These are phyloP conservation scores for Diutina ranongensis DNA, from an alignment of 1,139 yeast genomes.

Conservation along the genomic window DNA sequence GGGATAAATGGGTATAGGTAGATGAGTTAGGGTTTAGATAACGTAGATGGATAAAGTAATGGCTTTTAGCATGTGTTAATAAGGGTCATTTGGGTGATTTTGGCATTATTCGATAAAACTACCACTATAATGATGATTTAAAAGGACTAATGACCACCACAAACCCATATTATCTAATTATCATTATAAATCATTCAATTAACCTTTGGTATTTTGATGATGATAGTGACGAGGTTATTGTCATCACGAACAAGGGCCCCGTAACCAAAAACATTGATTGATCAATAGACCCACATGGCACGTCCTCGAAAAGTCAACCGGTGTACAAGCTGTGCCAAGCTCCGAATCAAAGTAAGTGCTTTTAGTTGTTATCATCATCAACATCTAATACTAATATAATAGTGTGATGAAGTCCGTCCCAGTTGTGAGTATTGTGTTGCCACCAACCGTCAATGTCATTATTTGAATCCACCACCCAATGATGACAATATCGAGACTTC, in stretches of 20 bases:
- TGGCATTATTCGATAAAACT: neutral
- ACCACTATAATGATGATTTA: neutral
- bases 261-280: neutral
- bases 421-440: slow-evolving; percentile 1
- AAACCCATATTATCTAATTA: no score
- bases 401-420: neutral
- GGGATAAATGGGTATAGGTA: neutral
- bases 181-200: no score
- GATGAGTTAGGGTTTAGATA: neutral
- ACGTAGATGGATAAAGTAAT: neutral
- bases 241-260: no score
- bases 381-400: no score
- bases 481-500: neutral
- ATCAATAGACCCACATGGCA: neutral
- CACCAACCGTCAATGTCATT: no score
- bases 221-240: no score
- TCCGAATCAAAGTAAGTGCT: neutral
- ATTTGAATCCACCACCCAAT: no score
- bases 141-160: no score
- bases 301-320: neutral
- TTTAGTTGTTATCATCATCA: neutral
- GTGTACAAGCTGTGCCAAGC: neutral
- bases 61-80: no score
- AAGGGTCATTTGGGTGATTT: neutral
- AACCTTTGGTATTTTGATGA: no score